Evolutionary conservation across 179 eudicot species (phyloP), one percentile per base, ranked within the genome.

Genomic region (Nepenthes alata): DNA sequence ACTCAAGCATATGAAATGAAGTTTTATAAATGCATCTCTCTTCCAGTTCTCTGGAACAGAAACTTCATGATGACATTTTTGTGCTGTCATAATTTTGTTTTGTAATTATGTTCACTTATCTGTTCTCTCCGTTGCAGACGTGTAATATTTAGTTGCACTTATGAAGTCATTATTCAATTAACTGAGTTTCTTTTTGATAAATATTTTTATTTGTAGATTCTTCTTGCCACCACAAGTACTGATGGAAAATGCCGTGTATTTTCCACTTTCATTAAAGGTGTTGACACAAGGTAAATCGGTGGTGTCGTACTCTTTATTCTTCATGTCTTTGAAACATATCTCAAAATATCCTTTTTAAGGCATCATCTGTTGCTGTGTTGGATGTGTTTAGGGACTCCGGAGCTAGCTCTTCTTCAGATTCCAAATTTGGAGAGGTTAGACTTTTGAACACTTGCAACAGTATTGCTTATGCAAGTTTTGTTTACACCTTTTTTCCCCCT

Each of bases 181-280:
- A 4, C 8, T 41, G 8, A 41, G 2, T 6, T 11, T 11, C 36
- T 25, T 58, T 60, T 51, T 11, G 37, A 12, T 54, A 3, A 3
- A 44, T 52, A 45, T 44, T 51, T 35, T 70, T 53, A 55, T 15
- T 38, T 8, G 59, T 69, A 93, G 98, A 72, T 86, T 69, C 81
- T 89, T 71, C 82, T 93, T 76, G 98, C 98, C 65, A 89, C 96
- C 38, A 93, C 98, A 57, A 86, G 97, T 37, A 93, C 98, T 59
- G 98, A 93, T 87, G 98, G 96, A 63, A 93, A 89, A 80, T 93
- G 98, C 77, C 70, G 98, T 74, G 87, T 93, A 8, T 93, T 93
- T 76, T 89, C 96, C 58, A 93, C 98, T 66, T 93, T 89, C 72
- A 93, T 93, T 57, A 93, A 93, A 81, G 98, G 98, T 49, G 90